Evolutionary conservation across 225 moss, liverwort and hornwort species (phyloP).

Genomic region (Pseudoscleropodium purum): DNA sequence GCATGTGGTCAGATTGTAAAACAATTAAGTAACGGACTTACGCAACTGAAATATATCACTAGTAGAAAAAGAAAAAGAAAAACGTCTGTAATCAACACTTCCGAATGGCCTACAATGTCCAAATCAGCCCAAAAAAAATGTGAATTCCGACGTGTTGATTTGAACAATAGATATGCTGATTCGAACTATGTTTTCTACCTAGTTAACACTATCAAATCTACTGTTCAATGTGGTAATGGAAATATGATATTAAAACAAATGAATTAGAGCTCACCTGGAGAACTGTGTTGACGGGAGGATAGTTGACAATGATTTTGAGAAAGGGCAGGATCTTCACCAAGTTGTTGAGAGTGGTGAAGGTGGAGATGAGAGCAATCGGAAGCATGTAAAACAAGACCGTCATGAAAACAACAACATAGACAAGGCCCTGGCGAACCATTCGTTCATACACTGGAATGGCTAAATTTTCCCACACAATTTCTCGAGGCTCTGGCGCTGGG

Average conservation of each 20-base stretch:
- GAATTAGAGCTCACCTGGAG: constrained; percentile 24
- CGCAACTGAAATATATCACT: neutral
- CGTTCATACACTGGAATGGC: constrained; percentile 44
- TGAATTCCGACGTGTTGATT: neutral
- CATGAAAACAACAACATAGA: constrained; percentile 58
- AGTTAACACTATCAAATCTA: neutral
- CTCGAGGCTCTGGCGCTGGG: constrained; percentile 80
- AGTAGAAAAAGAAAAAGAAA: neutral
- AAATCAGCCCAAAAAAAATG: neutral
- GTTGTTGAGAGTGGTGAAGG: constrained; percentile 66
- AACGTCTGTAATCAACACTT: neutral
- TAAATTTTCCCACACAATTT: constrained; percentile 62
- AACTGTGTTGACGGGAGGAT: constrained; percentile 38
- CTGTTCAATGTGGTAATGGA: neutral
- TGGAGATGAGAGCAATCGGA: constrained; percentile 73
- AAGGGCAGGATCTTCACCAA: constrained; percentile 67
- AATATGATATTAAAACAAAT: neutral
- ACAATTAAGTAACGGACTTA: neutral
- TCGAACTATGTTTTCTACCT: neutral
- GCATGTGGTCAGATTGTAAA: neutral
- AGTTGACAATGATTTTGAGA: constrained; percentile 51
- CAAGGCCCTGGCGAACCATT: constrained; percentile 43
- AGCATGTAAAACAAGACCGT: constrained; percentile 82
- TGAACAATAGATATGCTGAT: neutral
- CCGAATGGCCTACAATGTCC: neutral